Base-by-base conservation (phyloP, 2,329 filamentous ascomycete genomes). In the Xylariaceae sp. region DNA sequence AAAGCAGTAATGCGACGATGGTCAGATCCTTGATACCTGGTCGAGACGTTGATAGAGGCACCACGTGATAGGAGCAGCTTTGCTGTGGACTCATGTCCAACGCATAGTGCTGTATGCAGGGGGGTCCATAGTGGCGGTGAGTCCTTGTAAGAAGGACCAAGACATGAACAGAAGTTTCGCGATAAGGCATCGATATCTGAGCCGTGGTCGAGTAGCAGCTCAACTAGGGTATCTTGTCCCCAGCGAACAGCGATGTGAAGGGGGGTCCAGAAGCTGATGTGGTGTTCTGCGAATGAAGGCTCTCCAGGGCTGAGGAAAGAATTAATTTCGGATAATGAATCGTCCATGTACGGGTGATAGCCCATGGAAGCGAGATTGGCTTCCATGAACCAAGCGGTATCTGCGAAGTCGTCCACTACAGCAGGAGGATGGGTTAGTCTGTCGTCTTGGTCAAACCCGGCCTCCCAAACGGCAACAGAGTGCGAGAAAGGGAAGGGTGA, bases 81-180 rank as follows among this genome's bases (percentile, higher is more conserved):
- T 4, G 44, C 41, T 2, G 52, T 54, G 4, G 50, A 55, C 23
- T 55, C 44, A 25, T 53, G 49, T 11, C 52, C 45, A 22, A 50
- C 38, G 27, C 56, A 59, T 12, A 59, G 55, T 14, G 55, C 42
- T 10, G 37, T 51, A 47, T 56, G 56, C 6, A 58, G 50, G 32
- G 56, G 55, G 27, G 17, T 53, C 56, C 52, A 56, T 12, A 54
- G 42, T 22, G 49, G 49, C n/a, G 25, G 22, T 11, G 20, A 10
- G 2, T 12, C 2, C 20, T 16, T 12, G 12, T 17, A 6, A 12
- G 22, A 40, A 38, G 49, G 48, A 3, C 37, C 19, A 5, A 14
- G 5, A 32, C 56, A 59, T n/a, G 22, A 2, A 36, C 57, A 60
- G 33, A 52, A 53, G 5, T 49, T 37, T 22, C 36, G 41, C 2